phyloP scores from a whole-genome alignment of 805 yeast genomes.

The Candida stauntonica region DNA sequence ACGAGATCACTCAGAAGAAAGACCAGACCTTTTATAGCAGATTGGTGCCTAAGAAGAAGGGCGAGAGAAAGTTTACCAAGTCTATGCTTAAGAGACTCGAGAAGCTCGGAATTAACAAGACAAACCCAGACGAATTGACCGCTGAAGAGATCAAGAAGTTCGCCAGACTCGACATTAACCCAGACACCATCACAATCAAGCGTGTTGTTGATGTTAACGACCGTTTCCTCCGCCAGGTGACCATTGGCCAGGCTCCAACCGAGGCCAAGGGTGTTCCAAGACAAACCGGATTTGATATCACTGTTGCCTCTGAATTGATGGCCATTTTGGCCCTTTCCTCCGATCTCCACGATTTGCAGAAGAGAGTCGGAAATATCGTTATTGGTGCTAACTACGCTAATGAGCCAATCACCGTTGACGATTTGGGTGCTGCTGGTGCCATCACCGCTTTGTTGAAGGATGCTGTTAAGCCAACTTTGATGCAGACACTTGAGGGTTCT shows the following conservation, averaged over 20 bases:
- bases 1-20: conserved; percentile 66
- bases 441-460: conserved; percentile 77
- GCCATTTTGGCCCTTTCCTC: conserved; percentile 75
- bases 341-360: conserved; percentile 67
- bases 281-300: conserved; percentile 74
- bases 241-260: conserved; percentile 78
- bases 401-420: conserved; percentile 77
- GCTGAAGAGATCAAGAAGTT: conserved; percentile 61
- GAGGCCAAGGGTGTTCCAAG: conserved; percentile 65
- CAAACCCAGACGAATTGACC: conserved; percentile 69
- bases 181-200: conserved; percentile 75
- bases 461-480: conserved; percentile 78
- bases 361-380: conserved; percentile 71
- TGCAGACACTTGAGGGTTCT: conserved; percentile 87
- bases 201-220: conserved; percentile 85
- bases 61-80: conserved; percentile 59
- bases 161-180: conserved; percentile 72
- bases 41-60: conserved; percentile 72
- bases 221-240: conserved; percentile 71
- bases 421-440: conserved; percentile 83
- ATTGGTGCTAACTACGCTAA: conserved; percentile 65
- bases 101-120: conserved; percentile 65
- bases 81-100: conserved; percentile 64
- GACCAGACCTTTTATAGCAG: conserved; percentile 71
- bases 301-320: conserved; percentile 85